Evolutionary conservation across 2,329 filamentous ascomycete genomes (phyloP).

Genomic region (Penicillium sp.): DNA sequence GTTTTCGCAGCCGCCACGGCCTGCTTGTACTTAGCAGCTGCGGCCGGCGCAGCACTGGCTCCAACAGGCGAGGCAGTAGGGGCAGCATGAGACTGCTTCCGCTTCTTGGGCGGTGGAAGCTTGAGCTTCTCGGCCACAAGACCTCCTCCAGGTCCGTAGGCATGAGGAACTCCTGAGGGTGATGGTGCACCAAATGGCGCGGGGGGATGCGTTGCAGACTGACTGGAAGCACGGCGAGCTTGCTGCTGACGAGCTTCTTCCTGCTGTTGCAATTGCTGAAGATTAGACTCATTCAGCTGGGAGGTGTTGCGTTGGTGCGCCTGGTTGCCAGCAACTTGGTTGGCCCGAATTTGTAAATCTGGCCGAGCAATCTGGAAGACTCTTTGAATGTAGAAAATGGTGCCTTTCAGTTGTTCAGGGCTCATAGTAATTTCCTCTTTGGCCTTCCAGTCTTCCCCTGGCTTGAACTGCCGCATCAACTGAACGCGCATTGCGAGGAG

Average conservation of each 20-base stretch:
- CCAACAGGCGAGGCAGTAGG: slow-evolving; percentile 31
- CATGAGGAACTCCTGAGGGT: slow-evolving; percentile 62
- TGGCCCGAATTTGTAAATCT: too few relatives aligned
- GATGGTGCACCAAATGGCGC: slow-evolving; percentile 59
- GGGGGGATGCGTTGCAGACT: slow-evolving; percentile 49
- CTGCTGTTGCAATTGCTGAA: slow-evolving; percentile 51
- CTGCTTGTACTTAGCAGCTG: slow-evolving; percentile 41
- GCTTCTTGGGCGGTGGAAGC: slow-evolving; percentile 61
- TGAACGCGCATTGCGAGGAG: slow-evolving; percentile 48
- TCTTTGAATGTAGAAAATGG: slow-evolving; percentile 44
- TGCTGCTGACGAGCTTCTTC: slow-evolving; percentile 45
- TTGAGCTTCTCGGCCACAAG: slow-evolving; percentile 62
- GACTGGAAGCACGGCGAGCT: slow-evolving; percentile 43
- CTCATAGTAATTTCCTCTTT: slow-evolving; percentile 51
- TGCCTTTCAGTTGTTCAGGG: slow-evolving; percentile 42
- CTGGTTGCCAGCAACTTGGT: slow-evolving; percentile 27
- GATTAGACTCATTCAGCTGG: slow-evolving; percentile 50
- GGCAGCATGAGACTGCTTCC: slow-evolving; percentile 55
- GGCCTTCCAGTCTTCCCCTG: slow-evolving; percentile 44
- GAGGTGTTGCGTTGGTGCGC: slow-evolving; percentile 33
- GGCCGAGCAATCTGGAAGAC: slow-evolving; percentile 45
- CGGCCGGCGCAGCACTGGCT: slow-evolving; percentile 24
- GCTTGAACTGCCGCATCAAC: slow-evolving; percentile 52
- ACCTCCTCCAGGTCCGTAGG: slow-evolving; percentile 55
- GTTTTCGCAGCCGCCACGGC: slow-evolving; percentile 47